These are phyloP conservation scores for Hemisphaericaspora xylofermentans DNA, from an alignment of 1,139 yeast species.

Conservation along the genomic window DNA sequence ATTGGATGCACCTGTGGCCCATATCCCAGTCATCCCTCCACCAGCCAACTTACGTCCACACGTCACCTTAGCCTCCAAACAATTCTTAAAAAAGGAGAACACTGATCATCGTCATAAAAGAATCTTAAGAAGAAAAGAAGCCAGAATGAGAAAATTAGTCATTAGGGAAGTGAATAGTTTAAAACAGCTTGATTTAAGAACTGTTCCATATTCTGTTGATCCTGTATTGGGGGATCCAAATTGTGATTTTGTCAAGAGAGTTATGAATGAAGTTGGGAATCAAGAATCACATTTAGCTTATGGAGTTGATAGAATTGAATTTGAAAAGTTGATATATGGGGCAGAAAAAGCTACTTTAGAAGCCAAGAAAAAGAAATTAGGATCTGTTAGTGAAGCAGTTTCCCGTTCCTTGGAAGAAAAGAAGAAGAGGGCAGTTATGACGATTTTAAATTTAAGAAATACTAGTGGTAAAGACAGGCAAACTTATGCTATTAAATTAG, in stretches of 20 bases:
- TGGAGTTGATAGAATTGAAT: slow-evolving; percentile 60
- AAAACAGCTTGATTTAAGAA: slow-evolving; percentile 37
- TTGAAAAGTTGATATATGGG: slow-evolving; percentile 75
- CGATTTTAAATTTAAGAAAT: slow-evolving; percentile 75
- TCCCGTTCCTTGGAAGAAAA: slow-evolving; percentile 50
- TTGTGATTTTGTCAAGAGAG: slow-evolving; percentile 68
- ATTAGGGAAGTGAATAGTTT: slow-evolving; percentile 47
- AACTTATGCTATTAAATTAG: slow-evolving; percentile 60
- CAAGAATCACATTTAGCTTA: slow-evolving; percentile 62
- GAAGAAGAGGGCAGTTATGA: slow-evolving; percentile 66
- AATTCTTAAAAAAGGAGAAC: slow-evolving; percentile 25
- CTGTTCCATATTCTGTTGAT: slow-evolving; percentile 44
- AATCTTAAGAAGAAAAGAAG: slow-evolving; percentile 41
- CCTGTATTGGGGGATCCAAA: slow-evolving; percentile 77
- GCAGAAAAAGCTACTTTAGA: slow-evolving; percentile 54
- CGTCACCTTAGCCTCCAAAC: slow-evolving; percentile 36
- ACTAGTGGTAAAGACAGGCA: slow-evolving; percentile 59
- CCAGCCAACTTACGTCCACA: too few relatives aligned
- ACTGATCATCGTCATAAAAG: slow-evolving; percentile 33
- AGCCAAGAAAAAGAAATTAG: slow-evolving; percentile 24
- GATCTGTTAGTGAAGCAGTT: slow-evolving; percentile 27
- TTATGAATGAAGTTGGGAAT: slow-evolving; percentile 56
- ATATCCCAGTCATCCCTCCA: too few relatives aligned
- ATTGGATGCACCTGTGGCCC: neutral
- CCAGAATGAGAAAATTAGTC: slow-evolving; percentile 43